Percentiles rank a stretch among this genome's conserved stretches.
These are phyloP conservation scores for Tilletia caries DNA, from an alignment of 1,284 basidiomycete species.

Conservation along the genomic window DNA sequence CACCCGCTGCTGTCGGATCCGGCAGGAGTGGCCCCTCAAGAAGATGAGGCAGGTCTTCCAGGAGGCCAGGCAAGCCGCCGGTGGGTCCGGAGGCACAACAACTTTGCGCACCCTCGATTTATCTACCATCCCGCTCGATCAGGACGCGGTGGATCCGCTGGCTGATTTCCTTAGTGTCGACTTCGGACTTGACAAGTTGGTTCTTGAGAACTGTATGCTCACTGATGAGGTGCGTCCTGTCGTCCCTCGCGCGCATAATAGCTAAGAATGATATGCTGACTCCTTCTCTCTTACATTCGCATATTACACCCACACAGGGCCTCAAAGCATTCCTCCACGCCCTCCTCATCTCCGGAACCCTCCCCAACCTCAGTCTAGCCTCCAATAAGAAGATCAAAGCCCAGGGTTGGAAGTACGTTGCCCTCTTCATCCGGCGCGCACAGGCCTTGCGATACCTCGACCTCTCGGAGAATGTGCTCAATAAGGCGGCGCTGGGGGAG, in stretches of 20 bases:
- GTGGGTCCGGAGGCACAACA: background rate
- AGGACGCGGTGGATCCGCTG: slow-evolving; percentile 40
- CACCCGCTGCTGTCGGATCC: slow-evolving; percentile 48
- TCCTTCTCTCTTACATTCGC: background rate
- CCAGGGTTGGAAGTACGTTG: slow-evolving; percentile 74
- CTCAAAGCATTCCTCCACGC: slow-evolving; percentile 87
- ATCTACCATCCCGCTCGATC: slow-evolving; percentile 38
- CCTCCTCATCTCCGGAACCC: slow-evolving; percentile 74
- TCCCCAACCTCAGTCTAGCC: slow-evolving; percentile 80
- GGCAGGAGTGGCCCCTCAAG: slow-evolving; percentile 48
- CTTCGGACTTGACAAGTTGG: slow-evolving; percentile 44
- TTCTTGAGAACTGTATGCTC: slow-evolving; percentile 47
- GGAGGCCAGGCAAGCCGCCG: slow-evolving; percentile 27
- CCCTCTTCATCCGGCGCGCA: slow-evolving; percentile 73
- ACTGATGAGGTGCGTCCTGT: slow-evolving; percentile 31
- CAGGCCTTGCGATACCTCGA: slow-evolving; percentile 77
- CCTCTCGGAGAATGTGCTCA: slow-evolving; percentile 78
- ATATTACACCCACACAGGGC: slow-evolving; percentile 61
- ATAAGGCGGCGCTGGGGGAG: slow-evolving; percentile 74
- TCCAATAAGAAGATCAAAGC: slow-evolving; percentile 78
- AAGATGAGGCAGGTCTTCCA: slow-evolving; percentile 46
- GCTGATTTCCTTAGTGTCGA: slow-evolving; percentile 50
- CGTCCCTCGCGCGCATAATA: background rate
- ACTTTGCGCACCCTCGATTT: slow-evolving; percentile 42
- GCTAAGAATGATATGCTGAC: background rate